phyloP scores from a whole-genome alignment of 1,284 basidiomycete genomes.

The Pisolithus thermaeus region DNA sequence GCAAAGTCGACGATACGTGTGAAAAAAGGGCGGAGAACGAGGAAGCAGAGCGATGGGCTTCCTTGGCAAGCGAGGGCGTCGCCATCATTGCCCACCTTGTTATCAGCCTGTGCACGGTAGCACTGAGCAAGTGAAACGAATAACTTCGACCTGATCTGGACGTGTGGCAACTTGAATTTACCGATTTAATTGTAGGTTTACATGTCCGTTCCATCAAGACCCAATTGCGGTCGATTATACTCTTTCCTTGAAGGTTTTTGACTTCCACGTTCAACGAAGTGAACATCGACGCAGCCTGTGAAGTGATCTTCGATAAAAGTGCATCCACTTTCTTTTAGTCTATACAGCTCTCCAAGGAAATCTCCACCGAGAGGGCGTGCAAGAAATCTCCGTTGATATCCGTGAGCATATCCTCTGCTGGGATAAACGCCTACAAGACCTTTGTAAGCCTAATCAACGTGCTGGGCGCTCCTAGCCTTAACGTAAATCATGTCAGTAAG shows the following conservation, averaged over 20 bases:
- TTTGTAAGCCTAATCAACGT: constrained; percentile 80
- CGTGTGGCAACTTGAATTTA: background rate
- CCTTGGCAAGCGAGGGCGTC: constrained; percentile 81
- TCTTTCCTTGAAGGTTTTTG: constrained; percentile 94
- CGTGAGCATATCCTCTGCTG: constrained; percentile 87
- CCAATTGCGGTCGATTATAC: constrained; percentile 96
- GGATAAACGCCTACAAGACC: constrained; percentile 92
- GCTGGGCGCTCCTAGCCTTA: constrained; percentile 84
- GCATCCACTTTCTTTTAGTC: constrained; percentile 83
- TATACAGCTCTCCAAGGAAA: constrained; percentile 93
- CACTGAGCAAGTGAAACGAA: constrained; percentile 87
- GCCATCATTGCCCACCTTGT: constrained; percentile 75
- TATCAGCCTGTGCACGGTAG: constrained; percentile 80
- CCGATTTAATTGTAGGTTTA: constrained; percentile 2
- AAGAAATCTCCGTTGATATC: constrained; percentile 99
- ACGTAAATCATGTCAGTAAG: constrained; percentile 92
- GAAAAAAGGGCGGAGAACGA: constrained; percentile 74
- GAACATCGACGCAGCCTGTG: constrained; percentile 83
- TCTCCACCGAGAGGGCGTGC: constrained; percentile 96
- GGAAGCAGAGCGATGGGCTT: constrained; percentile 67
- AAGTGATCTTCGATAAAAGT: constrained; percentile 81
- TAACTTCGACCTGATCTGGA: constrained; percentile 84
- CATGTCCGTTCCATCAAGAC: constrained; percentile 74
- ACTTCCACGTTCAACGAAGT: constrained; percentile 78
- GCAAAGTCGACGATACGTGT: constrained; percentile 77